Conservation (phyloP, 192 early-diverging fungal species). For the Mortierella alpina region DNA sequence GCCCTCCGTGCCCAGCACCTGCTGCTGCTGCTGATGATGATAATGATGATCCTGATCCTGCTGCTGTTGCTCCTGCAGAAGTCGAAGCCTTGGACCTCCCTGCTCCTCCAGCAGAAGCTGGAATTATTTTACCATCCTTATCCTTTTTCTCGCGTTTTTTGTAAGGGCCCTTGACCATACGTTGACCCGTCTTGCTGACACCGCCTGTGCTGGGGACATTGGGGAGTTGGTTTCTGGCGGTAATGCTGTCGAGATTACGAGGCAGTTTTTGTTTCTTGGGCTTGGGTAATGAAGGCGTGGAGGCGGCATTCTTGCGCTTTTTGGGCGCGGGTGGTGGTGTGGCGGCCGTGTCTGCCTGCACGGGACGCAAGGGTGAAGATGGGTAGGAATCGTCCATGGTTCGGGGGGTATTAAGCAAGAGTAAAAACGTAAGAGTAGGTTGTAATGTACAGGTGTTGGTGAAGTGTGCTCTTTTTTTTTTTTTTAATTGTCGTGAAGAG, state of each 20-base stretch:
- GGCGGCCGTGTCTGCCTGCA: conserved; percentile 2
- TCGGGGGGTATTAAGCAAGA: too few relatives aligned
- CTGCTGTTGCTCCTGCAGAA: not conserved
- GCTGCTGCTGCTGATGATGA: too few relatives aligned
- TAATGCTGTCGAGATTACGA: conserved; percentile 39
- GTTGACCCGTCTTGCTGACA: conserved; percentile 22
- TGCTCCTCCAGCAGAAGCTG: not conserved
- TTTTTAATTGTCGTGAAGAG: too few relatives aligned
- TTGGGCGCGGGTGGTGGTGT: conserved; percentile 10
- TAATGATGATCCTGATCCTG: not conserved
- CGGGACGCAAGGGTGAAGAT: conserved; percentile 3
- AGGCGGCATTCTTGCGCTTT: conserved; percentile 32
- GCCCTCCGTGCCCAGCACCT: too few relatives aligned
- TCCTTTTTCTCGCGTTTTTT: conserved; percentile 53
- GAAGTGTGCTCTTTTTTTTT: too few relatives aligned
- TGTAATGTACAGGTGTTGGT: too few relatives aligned
- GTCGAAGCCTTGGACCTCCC: not conserved
- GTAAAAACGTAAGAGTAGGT: too few relatives aligned
- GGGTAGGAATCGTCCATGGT: not conserved
- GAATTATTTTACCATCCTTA: conserved; percentile 25
- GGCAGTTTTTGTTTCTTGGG: conserved; percentile 51
- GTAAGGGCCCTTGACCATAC: conserved; percentile 47
- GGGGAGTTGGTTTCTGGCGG: conserved; percentile 26
- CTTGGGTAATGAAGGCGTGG: conserved; percentile 18
- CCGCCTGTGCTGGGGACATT: conserved; percentile 26